Percentiles rank a stretch among this genome's conserved stretches.
These are phyloP conservation scores for Cenchrus fungigraminus DNA, from an alignment of 176 grass and related monocot genomes.

Conservation along the genomic window DNA sequence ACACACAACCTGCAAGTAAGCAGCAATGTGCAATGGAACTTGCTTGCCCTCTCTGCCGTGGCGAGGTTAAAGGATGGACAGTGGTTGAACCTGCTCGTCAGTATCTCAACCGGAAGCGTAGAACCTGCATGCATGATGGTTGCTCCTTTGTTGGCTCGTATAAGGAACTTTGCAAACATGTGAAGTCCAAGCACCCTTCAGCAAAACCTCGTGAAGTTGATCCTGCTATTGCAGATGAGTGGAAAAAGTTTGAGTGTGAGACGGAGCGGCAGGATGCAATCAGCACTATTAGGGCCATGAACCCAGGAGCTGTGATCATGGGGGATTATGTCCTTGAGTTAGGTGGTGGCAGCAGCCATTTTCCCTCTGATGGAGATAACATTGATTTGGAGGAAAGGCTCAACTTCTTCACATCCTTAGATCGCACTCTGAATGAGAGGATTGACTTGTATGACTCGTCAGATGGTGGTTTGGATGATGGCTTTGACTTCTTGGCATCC, in stretches of 20 bases:
- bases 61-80: conserved; percentile 92
- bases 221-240: conserved; percentile 78
- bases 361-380: conserved; percentile 41
- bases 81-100: conserved; percentile 78
- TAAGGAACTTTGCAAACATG: conserved; percentile 78
- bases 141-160: conserved; percentile 85
- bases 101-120: conserved; percentile 80
- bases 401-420: conserved; percentile 58
- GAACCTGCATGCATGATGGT: conserved; percentile 71
- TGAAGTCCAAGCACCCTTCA: conserved; percentile 63
- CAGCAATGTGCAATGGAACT: conserved; percentile 63
- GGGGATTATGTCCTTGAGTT: conserved; percentile 96
- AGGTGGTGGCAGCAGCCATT: conserved; percentile 41
- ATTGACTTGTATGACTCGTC: conserved; percentile 51
- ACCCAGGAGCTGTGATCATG: conserved; percentile 75
- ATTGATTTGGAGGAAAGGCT: conserved; percentile 56
- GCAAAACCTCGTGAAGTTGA: conserved; percentile 72
- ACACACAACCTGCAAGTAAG: conserved; percentile 32
- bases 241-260: conserved; percentile 77
- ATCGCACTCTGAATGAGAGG: conserved; percentile 55
- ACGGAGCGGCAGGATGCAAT: conserved; percentile 82
- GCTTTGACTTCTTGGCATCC: conserved; percentile 54
- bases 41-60: conserved; percentile 85
- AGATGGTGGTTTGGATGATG: conserved; percentile 54
- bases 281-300: conserved; percentile 79